A percentile compares a stretch with the other conserved stretches of the same genome.
phyloP scores from a whole-genome alignment of 495 filamentous ascomycete genomes.

The Penicillium mononematosum region DNA sequence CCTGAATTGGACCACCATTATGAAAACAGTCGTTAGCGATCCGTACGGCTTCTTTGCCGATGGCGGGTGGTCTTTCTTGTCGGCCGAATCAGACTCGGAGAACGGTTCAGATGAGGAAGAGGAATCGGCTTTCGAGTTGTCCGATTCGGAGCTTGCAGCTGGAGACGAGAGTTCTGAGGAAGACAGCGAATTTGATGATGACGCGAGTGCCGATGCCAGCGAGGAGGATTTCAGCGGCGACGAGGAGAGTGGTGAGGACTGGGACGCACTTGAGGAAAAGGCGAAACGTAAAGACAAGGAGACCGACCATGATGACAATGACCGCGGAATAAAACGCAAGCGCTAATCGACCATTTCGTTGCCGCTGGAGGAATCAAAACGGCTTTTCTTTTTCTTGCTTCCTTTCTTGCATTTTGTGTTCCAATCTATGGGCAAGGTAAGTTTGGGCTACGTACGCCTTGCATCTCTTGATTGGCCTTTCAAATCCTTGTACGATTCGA shows the following conservation, averaged over 20 bases:
- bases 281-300: constrained; percentile 86
- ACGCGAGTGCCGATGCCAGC: constrained; percentile 75
- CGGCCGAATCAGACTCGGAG: constrained; percentile 83
- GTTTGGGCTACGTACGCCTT: neutral
- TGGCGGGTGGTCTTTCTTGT: constrained; percentile 93
- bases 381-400: neutral
- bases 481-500: neutral
- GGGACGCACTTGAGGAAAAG: constrained; percentile 90
- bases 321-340: constrained; percentile 58
- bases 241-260: constrained; percentile 83
- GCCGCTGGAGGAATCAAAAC: neutral
- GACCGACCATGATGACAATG: constrained; percentile 68
- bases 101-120: constrained; percentile 76
- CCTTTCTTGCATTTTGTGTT: neutral
- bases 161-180: constrained; percentile 80
- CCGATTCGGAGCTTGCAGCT: constrained; percentile 75
- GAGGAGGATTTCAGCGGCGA: constrained; percentile 71
- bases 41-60: constrained; percentile 93
- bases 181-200: constrained; percentile 88
- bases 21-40: constrained; percentile 96
- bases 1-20: constrained; percentile 97
- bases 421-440: neutral
- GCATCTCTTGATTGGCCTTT: neutral
- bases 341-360: constrained; percentile 30
- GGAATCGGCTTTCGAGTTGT: constrained; percentile 88